Evolutionary conservation across 176 grass and related monocot species (phyloP).

Genomic region (Sorghum bicolor): DNA sequence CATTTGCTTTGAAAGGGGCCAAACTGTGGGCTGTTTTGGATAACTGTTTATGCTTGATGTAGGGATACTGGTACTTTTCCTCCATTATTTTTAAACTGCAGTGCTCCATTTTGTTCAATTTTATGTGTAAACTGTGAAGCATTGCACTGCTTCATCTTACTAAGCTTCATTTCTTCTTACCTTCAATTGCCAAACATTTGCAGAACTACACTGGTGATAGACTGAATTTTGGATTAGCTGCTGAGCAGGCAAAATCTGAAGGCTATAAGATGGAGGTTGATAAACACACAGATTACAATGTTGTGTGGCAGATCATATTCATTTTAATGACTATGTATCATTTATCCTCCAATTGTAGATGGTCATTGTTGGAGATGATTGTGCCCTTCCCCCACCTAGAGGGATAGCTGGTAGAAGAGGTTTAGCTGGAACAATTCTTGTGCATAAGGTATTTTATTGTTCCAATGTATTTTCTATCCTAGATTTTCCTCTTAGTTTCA

Average conservation of each 20-base stretch:
- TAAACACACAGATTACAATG: constrained; percentile 6
- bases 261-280: constrained; percentile 96
- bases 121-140: background rate
- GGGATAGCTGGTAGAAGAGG: constrained; percentile 98
- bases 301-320: background rate
- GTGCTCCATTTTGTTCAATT: background rate
- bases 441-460: constrained; percentile 76
- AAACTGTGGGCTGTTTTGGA: constrained; percentile 3
- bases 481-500: background rate
- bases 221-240: constrained; percentile 99
- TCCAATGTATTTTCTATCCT: constrained; percentile 19
- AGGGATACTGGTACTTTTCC: background rate
- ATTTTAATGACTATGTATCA: constrained; percentile 27
- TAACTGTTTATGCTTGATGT: constrained; percentile 28
- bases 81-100: background rate
- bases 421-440: constrained; percentile 90
- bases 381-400: constrained; percentile 87
- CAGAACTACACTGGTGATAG: constrained; percentile 99
- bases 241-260: constrained; percentile 98
- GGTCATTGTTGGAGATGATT: constrained; percentile 99
- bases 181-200: constrained; percentile 37
- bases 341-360: constrained; percentile 54
- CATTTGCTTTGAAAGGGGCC: background rate
- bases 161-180: constrained; percentile 10
- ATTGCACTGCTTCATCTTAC: background rate